Base-by-base conservation (phyloP, 1,139 yeast species). In the Candida dubliniensis region DNA sequence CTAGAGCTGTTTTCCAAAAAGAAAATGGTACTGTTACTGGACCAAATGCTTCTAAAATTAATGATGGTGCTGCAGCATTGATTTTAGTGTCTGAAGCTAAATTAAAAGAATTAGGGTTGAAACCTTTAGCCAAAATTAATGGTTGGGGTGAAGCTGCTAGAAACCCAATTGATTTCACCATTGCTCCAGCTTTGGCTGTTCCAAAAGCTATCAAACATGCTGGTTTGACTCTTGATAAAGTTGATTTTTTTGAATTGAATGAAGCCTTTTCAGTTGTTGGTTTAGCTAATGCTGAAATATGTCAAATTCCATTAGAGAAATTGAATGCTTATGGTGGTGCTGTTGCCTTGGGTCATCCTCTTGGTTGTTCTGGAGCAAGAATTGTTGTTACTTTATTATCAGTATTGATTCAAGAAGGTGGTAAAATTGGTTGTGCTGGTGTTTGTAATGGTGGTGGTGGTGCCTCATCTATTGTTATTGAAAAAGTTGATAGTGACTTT, bases 381-480 rank as follows among this genome's bases (percentile, higher is more conserved):
- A 81, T 93, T 60, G 79, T 91, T 47, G 89, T 87, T 55, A 93
- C 98, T 38, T 77, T 93, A 67, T 66, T 83, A 50, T 79, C 86
- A 46, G 84, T 90, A 11, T 79, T 93, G 63, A 57, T 70, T 36
- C 96, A 90, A 71, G 93, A 85, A 69, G 77, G 77, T 49, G 98
- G 97, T 61, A 89, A 84, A 74, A 69, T 83, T 56, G 99, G 99
- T 66, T 89, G 82, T 55, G 96, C 96, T 58, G 96, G 88, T 66
- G 85, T 93, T 64, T 93, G 98, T 78, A 93, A 93, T 69, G 98
- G 99, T 75, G 99, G 99, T 61, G 99, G 99, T 65, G 98, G 98
- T 65, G 98, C 97, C 46, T 85, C 96, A 31, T 53, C 67, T 10
- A 55, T 63, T 51, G 61, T 63, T 32, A 60, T 63, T 49, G 66